Base-by-base conservation (phyloP, 2,329 filamentous ascomycete genomes). In the Diaporthe citri region DNA sequence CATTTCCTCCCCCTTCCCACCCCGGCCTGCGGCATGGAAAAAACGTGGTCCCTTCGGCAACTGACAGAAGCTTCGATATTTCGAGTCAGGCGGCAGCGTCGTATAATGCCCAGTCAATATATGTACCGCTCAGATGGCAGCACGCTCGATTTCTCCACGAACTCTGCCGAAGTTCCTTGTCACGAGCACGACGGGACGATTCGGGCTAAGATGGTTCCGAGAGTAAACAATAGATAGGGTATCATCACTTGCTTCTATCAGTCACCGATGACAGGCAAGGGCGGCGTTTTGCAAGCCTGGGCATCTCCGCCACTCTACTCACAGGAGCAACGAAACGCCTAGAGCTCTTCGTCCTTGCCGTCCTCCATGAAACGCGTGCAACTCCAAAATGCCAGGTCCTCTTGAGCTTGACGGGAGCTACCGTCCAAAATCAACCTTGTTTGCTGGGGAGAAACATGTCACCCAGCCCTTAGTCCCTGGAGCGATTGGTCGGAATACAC, bases 201-300 rank as follows among this genome's bases (percentile, higher is more conserved):
- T 64, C 55, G 71, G 71, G 28, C 71, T 43, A 25, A 43, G 57
- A 64, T 17, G 77, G 31, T 69, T 71, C 72, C 76, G 74, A 74
- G 73, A 83, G 82, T 78, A 81, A 80, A 75, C 78, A 72, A 22
- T 64, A 72, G 46, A 72, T 64, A 56, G 57, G 71, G 71, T 64
- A 72, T 72, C 71, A 72, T 72, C 60, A 25, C 9, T 46, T 69
- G 64, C 64, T 55, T 41, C 64, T 52, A 31, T 41, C 48, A 41
- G 48, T 69, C 64, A 41, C 64, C 64, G 64, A 69, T 28, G 48
- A 48, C n/a, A 55, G 48, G 48, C 48, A 41, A 41, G n/a, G 48
- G 48, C 48, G 9, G 17, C 28, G 48, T 28, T 39, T 39, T 31
- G 10, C 31, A 55, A 55, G 48, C 48, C 31, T 41, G 64, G 34